phyloP scores from a whole-genome alignment of 1,284 basidiomycete genomes.

The Psilocybe mexicana region DNA sequence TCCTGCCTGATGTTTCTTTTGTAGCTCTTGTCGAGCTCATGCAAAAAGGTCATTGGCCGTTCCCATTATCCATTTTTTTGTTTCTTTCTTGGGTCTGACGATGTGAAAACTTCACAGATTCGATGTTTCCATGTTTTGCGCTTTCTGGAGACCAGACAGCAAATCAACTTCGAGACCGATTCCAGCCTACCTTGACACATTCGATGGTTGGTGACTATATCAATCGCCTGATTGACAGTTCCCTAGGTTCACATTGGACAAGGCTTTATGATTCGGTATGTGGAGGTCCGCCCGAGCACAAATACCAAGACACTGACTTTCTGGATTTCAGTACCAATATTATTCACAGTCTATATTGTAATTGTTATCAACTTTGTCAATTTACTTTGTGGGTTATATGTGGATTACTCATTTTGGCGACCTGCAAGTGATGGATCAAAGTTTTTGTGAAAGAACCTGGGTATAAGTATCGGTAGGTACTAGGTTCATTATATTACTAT shows the following conservation, averaged over 20 bases:
- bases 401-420: background rate
- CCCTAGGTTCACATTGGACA: constrained; percentile 91
- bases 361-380: constrained; percentile 8
- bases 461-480: background rate
- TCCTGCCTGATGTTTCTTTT: constrained; percentile 5
- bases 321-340: constrained; percentile 59
- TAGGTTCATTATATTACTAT: constrained; percentile 3
- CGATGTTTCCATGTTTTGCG: constrained; percentile 89
- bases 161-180: constrained; percentile 85
- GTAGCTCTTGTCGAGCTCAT: constrained; percentile 92
- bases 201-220: constrained; percentile 87
- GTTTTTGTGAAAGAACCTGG: background rate
- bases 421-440: background rate
- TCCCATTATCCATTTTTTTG: too few relatives aligned
- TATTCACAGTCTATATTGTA: constrained; percentile 82
- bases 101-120: constrained; percentile 55
- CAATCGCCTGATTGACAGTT: constrained; percentile 84
- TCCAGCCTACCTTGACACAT: constrained; percentile 90
- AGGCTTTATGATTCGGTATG: constrained; percentile 88
- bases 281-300: background rate
- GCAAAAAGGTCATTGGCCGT: constrained; percentile 76
- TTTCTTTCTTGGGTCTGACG: background rate
- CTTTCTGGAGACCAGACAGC: constrained; percentile 92
- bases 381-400: background rate
- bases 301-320: constrained; percentile 4